Conservation (phyloP, 2,329 filamentous ascomycete species). For the Periglandula ipomoeae region DNA sequence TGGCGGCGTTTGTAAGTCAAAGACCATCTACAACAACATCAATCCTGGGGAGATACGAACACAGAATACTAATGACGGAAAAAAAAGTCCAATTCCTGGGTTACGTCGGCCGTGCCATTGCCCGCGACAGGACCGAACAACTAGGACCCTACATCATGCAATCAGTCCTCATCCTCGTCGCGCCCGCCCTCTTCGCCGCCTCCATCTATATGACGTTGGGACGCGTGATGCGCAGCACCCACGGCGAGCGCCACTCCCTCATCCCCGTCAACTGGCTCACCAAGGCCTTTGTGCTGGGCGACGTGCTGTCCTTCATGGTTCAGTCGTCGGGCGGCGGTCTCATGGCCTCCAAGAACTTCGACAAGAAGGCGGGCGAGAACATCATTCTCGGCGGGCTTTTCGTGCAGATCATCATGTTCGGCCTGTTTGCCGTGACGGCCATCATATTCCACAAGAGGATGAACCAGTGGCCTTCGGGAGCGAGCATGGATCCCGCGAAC, state of each 20-base stretch:
- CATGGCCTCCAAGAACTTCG: slow-evolving; percentile 16
- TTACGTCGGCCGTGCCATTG: slow-evolving; percentile 25
- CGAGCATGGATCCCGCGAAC: background rate
- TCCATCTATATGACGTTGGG: slow-evolving; percentile 42
- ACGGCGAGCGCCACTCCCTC: slow-evolving; percentile 24
- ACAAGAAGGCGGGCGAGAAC: slow-evolving; percentile 30
- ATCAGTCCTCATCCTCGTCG: slow-evolving; percentile 33
- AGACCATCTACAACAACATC: background rate
- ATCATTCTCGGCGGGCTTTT: slow-evolving; percentile 48
- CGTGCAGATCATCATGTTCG: slow-evolving; percentile 49
- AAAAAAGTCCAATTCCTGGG: slow-evolving; percentile 33
- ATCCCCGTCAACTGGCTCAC: slow-evolving; percentile 35
- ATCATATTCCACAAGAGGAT: slow-evolving; percentile 37
- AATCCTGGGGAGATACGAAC: no score
- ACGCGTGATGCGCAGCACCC: slow-evolving; percentile 30
- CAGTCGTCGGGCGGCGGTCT: slow-evolving; percentile 36
- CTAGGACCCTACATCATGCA: slow-evolving; percentile 33
- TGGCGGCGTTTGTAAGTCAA: slow-evolving; percentile 36
- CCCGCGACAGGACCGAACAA: slow-evolving; percentile 18
- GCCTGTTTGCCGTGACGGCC: slow-evolving; percentile 41
- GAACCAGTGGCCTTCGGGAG: slow-evolving; percentile 11
- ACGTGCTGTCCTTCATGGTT: slow-evolving; percentile 42
- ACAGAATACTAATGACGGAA: background rate
- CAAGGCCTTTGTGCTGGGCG: slow-evolving; percentile 44
- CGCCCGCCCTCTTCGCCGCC: slow-evolving; percentile 38